These are phyloP conservation scores for Coniella vitis DNA, from an alignment of 2,329 filamentous ascomycete genomes.

Conservation along the genomic window DNA sequence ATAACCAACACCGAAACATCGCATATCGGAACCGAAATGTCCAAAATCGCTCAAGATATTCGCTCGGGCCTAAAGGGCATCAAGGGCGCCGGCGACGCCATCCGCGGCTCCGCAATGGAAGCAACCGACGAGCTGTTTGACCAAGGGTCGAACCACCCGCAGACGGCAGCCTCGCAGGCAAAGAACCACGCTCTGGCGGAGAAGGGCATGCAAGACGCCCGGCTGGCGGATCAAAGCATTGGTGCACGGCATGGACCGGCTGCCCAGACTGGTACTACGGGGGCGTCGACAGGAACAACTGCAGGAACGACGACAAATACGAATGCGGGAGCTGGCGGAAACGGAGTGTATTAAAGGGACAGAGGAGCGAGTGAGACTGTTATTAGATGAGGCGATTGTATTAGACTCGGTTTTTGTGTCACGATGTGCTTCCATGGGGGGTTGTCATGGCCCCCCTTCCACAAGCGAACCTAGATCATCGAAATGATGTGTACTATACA, in stretches of 20 bases:
- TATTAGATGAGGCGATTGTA: too few relatives aligned
- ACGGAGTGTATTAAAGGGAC: too few relatives aligned
- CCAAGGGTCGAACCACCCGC: conserved; percentile 19
- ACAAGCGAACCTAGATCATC: too few relatives aligned
- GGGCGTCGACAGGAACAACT: too few relatives aligned
- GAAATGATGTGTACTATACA: too few relatives aligned
- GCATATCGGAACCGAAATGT: too few relatives aligned
- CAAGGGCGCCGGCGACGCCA: conserved; percentile 25
- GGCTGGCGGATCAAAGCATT: conserved; percentile 25
- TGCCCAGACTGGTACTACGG: not conserved
- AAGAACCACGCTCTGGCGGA: conserved; percentile 26
- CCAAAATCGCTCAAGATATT: conserved; percentile 25
- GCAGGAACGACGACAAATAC: not conserved
- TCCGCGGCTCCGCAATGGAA: conserved; percentile 25
- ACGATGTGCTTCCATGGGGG: too few relatives aligned
- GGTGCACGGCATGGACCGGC: conserved; percentile 19
- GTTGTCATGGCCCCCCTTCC: too few relatives aligned
- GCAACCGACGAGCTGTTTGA: conserved; percentile 25
- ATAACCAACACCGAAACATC: too few relatives aligned
- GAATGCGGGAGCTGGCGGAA: too few relatives aligned
- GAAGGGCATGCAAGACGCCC: conserved; percentile 28
- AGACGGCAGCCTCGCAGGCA: conserved; percentile 19
- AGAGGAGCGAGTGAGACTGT: too few relatives aligned
- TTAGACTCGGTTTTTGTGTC: too few relatives aligned
- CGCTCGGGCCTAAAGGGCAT: conserved; percentile 27